Evolutionary conservation across 2,329 filamentous ascomycete genomes (phyloP), one percentile per base, ranked within the genome.

Genomic region (Trematosphaeria pertusa): DNA sequence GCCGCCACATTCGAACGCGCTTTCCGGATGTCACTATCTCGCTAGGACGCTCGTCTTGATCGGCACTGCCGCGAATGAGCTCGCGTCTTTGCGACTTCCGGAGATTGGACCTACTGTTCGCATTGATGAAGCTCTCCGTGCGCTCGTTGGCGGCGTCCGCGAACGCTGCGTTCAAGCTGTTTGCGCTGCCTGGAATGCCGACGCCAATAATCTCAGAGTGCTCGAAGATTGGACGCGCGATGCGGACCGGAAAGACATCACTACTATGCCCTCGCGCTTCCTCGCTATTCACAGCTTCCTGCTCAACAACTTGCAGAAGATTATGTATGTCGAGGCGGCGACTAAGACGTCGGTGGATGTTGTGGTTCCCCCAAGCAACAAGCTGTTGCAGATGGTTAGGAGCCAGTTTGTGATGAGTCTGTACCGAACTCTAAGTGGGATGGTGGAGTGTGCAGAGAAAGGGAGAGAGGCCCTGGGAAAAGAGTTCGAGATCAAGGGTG

Each of bases 371-470:
- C 95, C 94, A 4, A 87, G 91, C 26, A 81, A 87, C 6, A 99
- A 97, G 71, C 77, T 97, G 33, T 78, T 97, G 33, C 89, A 96
- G 69, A 91, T 92, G 83, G 91, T 97, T 12, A 84, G 92, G 55
- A 88, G 86, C 55, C 91, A 96, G 65, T 99, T 99, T 65, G 91
- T 96, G 12, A 91, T 88, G 5, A 96, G 92, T 47, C 76, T 99
- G 33, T 97, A 97, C 73, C 96, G 96, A 70, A 91, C 91, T 5
- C 76, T 99, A 28, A 95, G 90, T 61, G 94, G 93, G 17, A 93
- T 99, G 85, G 91, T 99, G 1, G 94, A 97, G 73, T 97, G 96
- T 71, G 93, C 94, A 3, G 91, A 97, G 73, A 85, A 85, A 46
- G 82, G 86, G 3, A 71, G 85, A 11, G 83, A 86, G 58, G 85